These are phyloP conservation scores for Brassica cretica DNA, from an alignment of 345 rosid genomes.

Conservation along the genomic window DNA sequence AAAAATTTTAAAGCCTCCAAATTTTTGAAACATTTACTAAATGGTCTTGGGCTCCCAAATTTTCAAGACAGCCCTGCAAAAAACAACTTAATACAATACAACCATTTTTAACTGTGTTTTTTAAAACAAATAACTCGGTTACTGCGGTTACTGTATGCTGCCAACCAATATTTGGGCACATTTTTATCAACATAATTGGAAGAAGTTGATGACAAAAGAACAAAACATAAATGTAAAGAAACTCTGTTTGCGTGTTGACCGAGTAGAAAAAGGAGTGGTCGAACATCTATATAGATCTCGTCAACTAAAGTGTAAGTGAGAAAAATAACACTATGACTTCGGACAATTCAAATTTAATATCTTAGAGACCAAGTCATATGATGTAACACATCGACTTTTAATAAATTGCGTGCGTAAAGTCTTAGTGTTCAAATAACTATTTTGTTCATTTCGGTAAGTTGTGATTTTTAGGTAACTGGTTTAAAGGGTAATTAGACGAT, in stretches of 20 bases:
- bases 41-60: too few relatives aligned
- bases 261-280: slow-evolving; percentile 33
- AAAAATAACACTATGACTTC: not conserved
- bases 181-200: slow-evolving; percentile 1
- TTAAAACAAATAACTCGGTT: not conserved
- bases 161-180: not conserved
- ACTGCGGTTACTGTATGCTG: not conserved
- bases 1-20: too few relatives aligned
- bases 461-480: not conserved
- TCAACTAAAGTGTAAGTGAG: slow-evolving; percentile 23
- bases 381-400: slow-evolving; percentile 36
- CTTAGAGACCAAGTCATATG: slow-evolving; percentile 22
- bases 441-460: slow-evolving; percentile 17
- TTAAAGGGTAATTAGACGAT: slow-evolving; percentile 20
- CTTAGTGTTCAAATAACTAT: slow-evolving; percentile 8
- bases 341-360: slow-evolving; percentile 28
- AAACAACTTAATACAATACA: not conserved
- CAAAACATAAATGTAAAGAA: slow-evolving; percentile 15
- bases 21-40: too few relatives aligned
- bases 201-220: slow-evolving; percentile 7
- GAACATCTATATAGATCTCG: slow-evolving; percentile 30
- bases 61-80: too few relatives aligned
- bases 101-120: not conserved
- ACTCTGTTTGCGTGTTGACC: slow-evolving; percentile 26
- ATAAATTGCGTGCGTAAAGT: slow-evolving; percentile 1